Base-by-base conservation (phyloP, 2,329 filamentous ascomycete species). In the Pyrenophora graminea region DNA sequence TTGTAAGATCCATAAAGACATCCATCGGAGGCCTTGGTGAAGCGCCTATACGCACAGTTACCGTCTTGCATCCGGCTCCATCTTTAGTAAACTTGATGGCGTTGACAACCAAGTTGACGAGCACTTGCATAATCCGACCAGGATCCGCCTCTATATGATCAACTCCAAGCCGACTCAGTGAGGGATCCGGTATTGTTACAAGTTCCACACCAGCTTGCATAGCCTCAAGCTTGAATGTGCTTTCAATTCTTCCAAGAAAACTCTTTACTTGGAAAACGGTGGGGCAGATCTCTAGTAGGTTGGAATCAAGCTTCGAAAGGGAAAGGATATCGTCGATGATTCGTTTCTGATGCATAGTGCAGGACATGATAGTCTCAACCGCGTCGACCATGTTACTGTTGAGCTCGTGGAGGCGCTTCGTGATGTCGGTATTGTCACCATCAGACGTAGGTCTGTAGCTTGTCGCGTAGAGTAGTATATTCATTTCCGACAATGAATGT, bases 101-200 rank as follows among this genome's bases (percentile, higher is more conserved):
- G 37, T 69, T 69, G 4, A 61, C 64, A n/a, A 69, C 39, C 18
- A 69, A 53, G 37, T 69, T 69, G 33, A 69, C 62, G 2, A 68
- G 49, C 3, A 69, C 52, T 39, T 65, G 51, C 30, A 56, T 48
- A 7, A 61, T 42, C 23, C 58, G 39, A 2, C 42, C 40, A 1
- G 53, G 55, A 39, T 53, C 53, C 2, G 62, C 51, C 9, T 54
- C 34, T 1, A 61, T 47, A 18, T 19, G 45, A 9, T 57, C 46
- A 18, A 64, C 42, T 8, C 36, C 41, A n/a, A 61, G 40, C 4
- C 55, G 32, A 9, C 37, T 39, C 19, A 53, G 44, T 2, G 53
- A 49, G 5, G 52, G 39, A 19, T 62, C 51, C 1, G 43, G 62
- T 23, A 12, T 34, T 33, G 17, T 59, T 18, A 18, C 17, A 45